Base-by-base conservation (phyloP, 176 grass and related monocot genomes). In the Phragmites australis region DNA sequence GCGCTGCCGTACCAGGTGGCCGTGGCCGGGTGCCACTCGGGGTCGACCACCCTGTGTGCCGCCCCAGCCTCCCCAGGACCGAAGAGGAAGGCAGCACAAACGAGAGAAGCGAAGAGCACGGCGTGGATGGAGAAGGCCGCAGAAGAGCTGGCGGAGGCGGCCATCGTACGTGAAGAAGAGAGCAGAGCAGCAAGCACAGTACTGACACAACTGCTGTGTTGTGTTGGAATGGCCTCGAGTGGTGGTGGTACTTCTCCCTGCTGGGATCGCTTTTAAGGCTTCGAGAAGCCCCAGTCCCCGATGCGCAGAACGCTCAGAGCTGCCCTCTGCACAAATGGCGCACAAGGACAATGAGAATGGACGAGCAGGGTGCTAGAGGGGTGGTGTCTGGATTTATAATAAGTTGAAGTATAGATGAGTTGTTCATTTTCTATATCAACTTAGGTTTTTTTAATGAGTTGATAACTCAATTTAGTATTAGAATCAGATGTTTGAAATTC, bases 1-100 rank as follows among this genome's bases (percentile, higher is more conserved):
- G 92, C 30, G 76, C 88, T 86, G 34, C 96, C 96, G 62, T 95
- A 99, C 96, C 96, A 99, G 32, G 96, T 99, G 39, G 96, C 96
- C 31, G 88, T 95, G 27, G 96, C 96, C 19, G 90, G 90, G 46
- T 95, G 90, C 96, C 96, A 99, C 77, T 95, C 84, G 47, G 84
- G 86, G 88, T 95, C 96, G 57, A 83, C 81, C 79, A 89, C 84
- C 76, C 18, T 48, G 73, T 73, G 81, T 31, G 63, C 87, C 46
- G 70, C 65, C 10, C 86, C 77, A 6, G 90, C 68, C 29, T 71
- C 87, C 3, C 10, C 82, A 26, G 65, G 56, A 2, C 51, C 9
- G 63, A 79, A 40, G 85, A 82, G 58, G 42, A 68, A 53, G 39
- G 69, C 64, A 0, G 64, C 52, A 4, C 47, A 79, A 5, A 80